Percentiles rank a stretch among this genome's conserved stretches.
Evolutionary conservation across 2,329 filamentous ascomycete species (phyloP).

Genomic region (Penicillium sp.): DNA sequence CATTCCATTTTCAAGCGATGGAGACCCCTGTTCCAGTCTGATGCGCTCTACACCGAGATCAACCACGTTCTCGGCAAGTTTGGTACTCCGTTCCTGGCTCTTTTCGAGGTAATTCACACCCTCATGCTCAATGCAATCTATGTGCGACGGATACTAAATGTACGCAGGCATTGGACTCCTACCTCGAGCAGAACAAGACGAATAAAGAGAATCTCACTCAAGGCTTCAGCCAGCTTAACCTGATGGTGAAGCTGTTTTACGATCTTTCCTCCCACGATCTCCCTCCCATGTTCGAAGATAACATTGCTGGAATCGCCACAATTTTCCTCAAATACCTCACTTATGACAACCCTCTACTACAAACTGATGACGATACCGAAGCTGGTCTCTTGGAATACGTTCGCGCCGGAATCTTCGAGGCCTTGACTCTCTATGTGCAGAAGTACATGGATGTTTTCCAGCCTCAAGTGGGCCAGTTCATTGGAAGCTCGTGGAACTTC

Average conservation of each 20-base stretch:
- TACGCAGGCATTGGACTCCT: slow-evolving; percentile 48
- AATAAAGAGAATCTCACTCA: slow-evolving; percentile 74
- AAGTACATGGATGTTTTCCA: slow-evolving; percentile 97
- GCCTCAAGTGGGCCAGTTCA: slow-evolving; percentile 76
- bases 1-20: slow-evolving; percentile 97
- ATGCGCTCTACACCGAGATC: slow-evolving; percentile 91
- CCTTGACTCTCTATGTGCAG: slow-evolving; percentile 82
- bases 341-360: slow-evolving; percentile 81
- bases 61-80: slow-evolving; percentile 91
- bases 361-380: slow-evolving; percentile 87
- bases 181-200: slow-evolving; percentile 71
- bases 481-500: slow-evolving; percentile 86
- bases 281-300: slow-evolving; percentile 90
- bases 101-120: slow-evolving; percentile 65
- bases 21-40: slow-evolving; percentile 89
- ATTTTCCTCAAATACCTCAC: slow-evolving; percentile 90
- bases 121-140: background rate
- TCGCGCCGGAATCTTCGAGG: slow-evolving; percentile 92
- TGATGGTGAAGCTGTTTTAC: slow-evolving; percentile 89
- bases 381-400: slow-evolving; percentile 80
- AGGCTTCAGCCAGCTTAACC: slow-evolving; percentile 81
- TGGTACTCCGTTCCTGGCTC: slow-evolving; percentile 75
- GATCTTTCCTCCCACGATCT: slow-evolving; percentile 98
- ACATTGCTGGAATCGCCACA: slow-evolving; percentile 72
- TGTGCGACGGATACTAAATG: slow-evolving; percentile 13